These are phyloP conservation scores for Sporothrix schenckii DNA, from an alignment of 2,329 filamentous ascomycete species.

Conservation along the genomic window DNA sequence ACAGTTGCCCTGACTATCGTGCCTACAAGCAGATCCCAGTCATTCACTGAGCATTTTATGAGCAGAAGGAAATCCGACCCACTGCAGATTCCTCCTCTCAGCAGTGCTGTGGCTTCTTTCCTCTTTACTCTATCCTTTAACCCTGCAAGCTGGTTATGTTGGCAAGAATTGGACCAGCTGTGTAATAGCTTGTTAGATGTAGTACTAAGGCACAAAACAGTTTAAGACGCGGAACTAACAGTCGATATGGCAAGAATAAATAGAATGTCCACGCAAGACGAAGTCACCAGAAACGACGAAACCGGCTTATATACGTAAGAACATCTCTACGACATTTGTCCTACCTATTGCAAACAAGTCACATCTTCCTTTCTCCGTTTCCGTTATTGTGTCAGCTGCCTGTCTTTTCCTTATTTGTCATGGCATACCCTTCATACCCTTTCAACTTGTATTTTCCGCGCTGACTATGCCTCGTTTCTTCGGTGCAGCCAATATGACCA, in stretches of 20 bases:
- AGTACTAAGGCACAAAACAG: no score
- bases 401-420: neutral
- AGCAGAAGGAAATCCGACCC: no score
- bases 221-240: no score
- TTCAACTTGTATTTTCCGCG: neutral
- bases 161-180: constrained; percentile 24
- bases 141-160: constrained; percentile 33
- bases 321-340: neutral
- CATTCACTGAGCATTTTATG: no score
- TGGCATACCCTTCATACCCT: neutral
- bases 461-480: no score
- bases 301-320: neutral
- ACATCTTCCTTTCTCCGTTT: neutral
- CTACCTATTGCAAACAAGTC: neutral
- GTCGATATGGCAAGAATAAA: no score
- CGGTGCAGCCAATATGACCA: no score
- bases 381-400: neutral
- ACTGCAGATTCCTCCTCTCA: neutral
- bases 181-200: no score
- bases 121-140: neutral
- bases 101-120: neutral
- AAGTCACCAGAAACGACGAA: neutral
- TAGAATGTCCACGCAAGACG: neutral
- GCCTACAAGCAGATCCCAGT: no score
- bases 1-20: neutral